These are phyloP conservation scores for Aspergillus quadricinctus DNA, from an alignment of 2,329 filamentous ascomycete species.

Conservation along the genomic window DNA sequence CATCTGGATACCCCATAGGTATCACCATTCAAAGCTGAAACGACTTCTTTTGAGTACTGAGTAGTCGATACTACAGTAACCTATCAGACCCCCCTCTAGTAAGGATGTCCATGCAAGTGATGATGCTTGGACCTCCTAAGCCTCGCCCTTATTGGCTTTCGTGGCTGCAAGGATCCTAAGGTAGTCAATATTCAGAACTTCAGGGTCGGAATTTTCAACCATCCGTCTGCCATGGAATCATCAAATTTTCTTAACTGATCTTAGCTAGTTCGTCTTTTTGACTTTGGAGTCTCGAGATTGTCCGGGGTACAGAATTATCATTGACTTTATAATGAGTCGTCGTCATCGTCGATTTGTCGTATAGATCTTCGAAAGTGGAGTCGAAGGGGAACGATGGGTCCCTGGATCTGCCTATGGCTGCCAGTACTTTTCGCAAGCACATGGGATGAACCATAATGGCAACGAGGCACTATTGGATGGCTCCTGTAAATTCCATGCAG, in stretches of 20 bases:
- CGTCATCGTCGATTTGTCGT: neutral
- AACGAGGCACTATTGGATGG: slow-evolving; percentile 4
- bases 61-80: no score
- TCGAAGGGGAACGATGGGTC: slow-evolving; percentile 16
- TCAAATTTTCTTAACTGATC: neutral
- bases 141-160: neutral
- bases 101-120: neutral
- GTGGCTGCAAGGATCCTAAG: neutral
- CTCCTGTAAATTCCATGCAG: neutral
- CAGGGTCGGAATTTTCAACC: neutral
- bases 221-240: neutral
- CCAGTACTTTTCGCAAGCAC: slow-evolving; percentile 15
- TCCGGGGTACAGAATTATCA: neutral
- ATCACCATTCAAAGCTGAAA: neutral
- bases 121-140: neutral
- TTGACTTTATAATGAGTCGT: neutral
- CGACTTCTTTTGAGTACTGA: neutral
- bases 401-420: slow-evolving; percentile 18
- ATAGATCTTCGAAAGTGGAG: slow-evolving; percentile 10
- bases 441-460: slow-evolving; percentile 1
- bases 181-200: neutral
- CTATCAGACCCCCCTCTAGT: neutral
- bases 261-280: neutral
- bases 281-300: neutral
- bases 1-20: neutral